Base-by-base conservation (phyloP, 192 early-diverging fungal species). In the Chytriomyces confervae region DNA sequence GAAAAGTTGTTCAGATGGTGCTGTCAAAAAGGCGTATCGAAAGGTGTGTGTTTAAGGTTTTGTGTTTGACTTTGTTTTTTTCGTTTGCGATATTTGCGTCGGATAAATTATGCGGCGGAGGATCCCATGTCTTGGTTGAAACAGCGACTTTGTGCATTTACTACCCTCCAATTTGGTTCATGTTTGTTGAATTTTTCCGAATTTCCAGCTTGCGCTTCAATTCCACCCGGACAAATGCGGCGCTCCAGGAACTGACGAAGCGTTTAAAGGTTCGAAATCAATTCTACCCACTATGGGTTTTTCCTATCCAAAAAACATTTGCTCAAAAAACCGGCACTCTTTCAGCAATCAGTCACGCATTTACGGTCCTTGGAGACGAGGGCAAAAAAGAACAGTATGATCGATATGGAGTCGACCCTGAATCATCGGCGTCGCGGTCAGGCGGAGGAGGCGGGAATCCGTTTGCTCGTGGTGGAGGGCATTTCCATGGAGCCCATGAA, bases 201-300 rank as follows among this genome's bases (percentile, higher is more conserved):
- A 65, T 11, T 4, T 5, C 47, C 78, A 95, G 90, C 85, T 96
- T 49, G 97, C 97, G 23, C 87, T 98, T 61, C 89, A 93, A 69
- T 96, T 94, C 80, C 97, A 98, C 74, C 97, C 97, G 0, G 97
- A 98, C 76, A 98, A 98, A 80, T 97, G 97, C 71, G 91, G 86
- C 0, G 96, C 97, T 7, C 95, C 96, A 5, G 95, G 97, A 16
- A 95, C 96, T 10, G 96, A 97, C 70, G 95, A 97, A 79, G 95
- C 97, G 0, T 98, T 98, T 78, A 97, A 98, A 85, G 86, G 93
- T 93, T 82, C 53, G 53, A 57, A 57, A 84, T 79, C 20, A 60
- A 50, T n/a, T 24, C 7, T 11, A 23, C 0, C 24, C 13, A 45
- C 8, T 16, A 0, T 5, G 48, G 46, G 13, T 49, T 24, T 43